phyloP scores from a whole-genome alignment of 2,329 filamentous ascomycete species.

The Tolypocladium guangdongense region DNA sequence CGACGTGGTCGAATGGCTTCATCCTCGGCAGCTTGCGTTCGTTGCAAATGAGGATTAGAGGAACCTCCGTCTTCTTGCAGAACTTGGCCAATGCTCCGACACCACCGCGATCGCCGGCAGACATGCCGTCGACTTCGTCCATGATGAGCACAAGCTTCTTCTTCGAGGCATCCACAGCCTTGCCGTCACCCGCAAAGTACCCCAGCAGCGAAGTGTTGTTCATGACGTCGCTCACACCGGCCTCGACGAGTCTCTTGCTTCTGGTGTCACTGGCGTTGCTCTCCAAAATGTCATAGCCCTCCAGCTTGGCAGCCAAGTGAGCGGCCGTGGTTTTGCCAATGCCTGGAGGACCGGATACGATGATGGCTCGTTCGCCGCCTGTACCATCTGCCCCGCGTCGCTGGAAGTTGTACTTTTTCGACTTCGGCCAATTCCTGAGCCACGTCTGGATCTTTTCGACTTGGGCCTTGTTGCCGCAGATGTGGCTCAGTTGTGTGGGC shows the following conservation, averaged over 20 bases:
- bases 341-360: slow-evolving; percentile 88
- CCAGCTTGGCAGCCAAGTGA: slow-evolving; percentile 83
- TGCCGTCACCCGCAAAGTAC: slow-evolving; percentile 77
- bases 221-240: slow-evolving; percentile 76
- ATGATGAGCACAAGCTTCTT: slow-evolving; percentile 95
- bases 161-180: slow-evolving; percentile 67
- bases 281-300: slow-evolving; percentile 89
- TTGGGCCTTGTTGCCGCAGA: slow-evolving; percentile 85
- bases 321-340: slow-evolving; percentile 97
- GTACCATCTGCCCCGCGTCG: slow-evolving; percentile 74
- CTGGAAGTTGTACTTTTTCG: slow-evolving; percentile 71
- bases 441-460: slow-evolving; percentile 87
- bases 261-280: slow-evolving; percentile 92
- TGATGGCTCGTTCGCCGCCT: slow-evolving; percentile 77
- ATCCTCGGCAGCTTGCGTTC: slow-evolving; percentile 89
- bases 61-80: slow-evolving; percentile 89
- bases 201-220: slow-evolving; percentile 88
- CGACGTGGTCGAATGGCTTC: slow-evolving; percentile 88
- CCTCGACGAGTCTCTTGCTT: slow-evolving; percentile 92
- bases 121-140: slow-evolving; percentile 99
- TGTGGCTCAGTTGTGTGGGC: slow-evolving; percentile 71
- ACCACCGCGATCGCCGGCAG: slow-evolving; percentile 87
- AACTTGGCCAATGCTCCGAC: slow-evolving; percentile 89
- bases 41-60: slow-evolving; percentile 96
- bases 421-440: slow-evolving; percentile 73